Evolutionary conservation across 179 eudicot genomes (phyloP), one percentile per base, ranked within the genome.

Genomic region (Beta macrorhiza): DNA sequence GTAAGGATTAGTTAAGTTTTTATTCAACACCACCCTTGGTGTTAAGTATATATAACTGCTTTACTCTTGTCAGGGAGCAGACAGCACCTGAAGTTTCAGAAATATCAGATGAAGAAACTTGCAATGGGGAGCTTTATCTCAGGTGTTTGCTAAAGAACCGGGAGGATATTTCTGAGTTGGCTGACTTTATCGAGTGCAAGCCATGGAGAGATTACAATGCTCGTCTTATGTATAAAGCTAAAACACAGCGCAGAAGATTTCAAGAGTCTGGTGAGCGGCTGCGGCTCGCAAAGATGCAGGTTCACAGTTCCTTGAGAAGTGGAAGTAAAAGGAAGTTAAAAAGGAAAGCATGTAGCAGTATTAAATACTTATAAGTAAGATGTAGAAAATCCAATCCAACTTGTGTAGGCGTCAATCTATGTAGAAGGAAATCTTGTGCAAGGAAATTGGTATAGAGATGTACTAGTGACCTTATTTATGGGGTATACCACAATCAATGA

Each of bases 181-280:
- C 87, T 19, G 92, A 89, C 85, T 94, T 91, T 72, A 73, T 94
- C 1, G 91, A 84, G 80, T 94, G 96, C 90, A 84, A 86, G 83
- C 78, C 65, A 55, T 90, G 86, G 20, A 91, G 90, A 82, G 93
- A 94, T 82, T 94, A 93, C 87, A 67, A 85, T 65, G 64, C 78
- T 69, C 92, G 94, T 57, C 29, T 29, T 6, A 29, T 58, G 13
- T 74, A 19, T 32, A 55, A 25, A 32, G 0, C 63, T 74, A 32
- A 19, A 15, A 19, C 7, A 17, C 47, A 37, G 22, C 1, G 14
- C 52, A 56, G 22, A 4, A 75, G 29, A 42, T 0, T 9, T 9
- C 13, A 25, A 15, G 37, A 7, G 0, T 15, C n/a, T 74, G 20
- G 11, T 32, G 29, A 13, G 62, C 45, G 65, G 2, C 15, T 74